Base-by-base conservation (phyloP, 768 basidiomycete genomes). In the Boletus reticuloceps region DNA sequence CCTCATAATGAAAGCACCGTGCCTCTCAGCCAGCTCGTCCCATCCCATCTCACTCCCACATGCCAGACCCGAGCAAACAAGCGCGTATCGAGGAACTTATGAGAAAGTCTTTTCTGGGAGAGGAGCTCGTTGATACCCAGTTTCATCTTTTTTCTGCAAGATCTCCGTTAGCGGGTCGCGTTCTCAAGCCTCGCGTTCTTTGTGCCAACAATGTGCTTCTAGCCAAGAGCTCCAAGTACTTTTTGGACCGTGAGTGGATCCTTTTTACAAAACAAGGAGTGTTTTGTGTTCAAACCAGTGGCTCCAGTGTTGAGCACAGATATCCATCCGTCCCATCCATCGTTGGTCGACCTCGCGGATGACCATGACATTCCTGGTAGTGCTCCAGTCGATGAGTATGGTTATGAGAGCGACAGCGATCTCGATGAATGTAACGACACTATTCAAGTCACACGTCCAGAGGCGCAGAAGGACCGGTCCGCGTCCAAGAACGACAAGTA, bases 161-260 rank as follows among this genome's bases (percentile, higher is more conserved):
- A 20, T 53, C 52, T 11, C 19, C 31, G 8, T 36, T 41, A 12
- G 36, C 56, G 3, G 41, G 61, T 11, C 50, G 34, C 13, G 48
- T 69, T 29, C 31, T 43, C 11, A 49, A 45, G 14, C 68, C 62
- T 34, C 62, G 58, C n/a, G 50, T 64, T 6, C 50, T 72, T 10
- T 74, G 57, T 16, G 62, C 65, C 13, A 74, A 72, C 46, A 66
- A 69, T 31, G 27, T 56, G 22, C 53, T 71, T 17, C 49, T 73
- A 2, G 50, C 60, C 12, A 59, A 60, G 7, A 57, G 51, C 17
- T 65, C 71, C 1, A 56, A 40, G 3, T 73, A 68, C 50, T 69
- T 73, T 27, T 55, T 51, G 12, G 38, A 39, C 8, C 17, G 38
- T 29, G 29, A 29, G 29, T 29, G 29, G 2, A 10, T 2, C 29